Conservation (phyloP, 306 rosid genomes). For the Gastrolobium villosum region DNA sequence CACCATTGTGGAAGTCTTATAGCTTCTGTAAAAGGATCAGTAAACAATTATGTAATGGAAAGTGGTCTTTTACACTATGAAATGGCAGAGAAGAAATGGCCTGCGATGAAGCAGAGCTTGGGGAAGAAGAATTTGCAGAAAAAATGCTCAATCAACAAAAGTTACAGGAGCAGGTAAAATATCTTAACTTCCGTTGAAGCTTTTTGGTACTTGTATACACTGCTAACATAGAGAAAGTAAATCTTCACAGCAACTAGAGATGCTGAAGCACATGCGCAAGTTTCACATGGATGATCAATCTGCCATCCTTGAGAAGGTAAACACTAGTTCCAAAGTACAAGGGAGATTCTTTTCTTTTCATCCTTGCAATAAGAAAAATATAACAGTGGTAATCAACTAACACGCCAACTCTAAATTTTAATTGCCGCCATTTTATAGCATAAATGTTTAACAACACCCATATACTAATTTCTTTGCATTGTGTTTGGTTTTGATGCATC, state of each 20-base stretch:
- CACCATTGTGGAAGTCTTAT: no score
- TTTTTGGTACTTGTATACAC: constrained; percentile 18
- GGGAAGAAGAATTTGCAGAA: constrained; percentile 73
- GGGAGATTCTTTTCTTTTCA: neutral
- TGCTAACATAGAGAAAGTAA: constrained; percentile 32
- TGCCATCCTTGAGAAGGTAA: constrained; percentile 85
- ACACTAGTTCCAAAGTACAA: neutral
- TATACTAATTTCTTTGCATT: neutral
- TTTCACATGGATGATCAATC: constrained; percentile 80
- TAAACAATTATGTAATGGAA: constrained; percentile 10
- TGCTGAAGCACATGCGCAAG: constrained; percentile 81
- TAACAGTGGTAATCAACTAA: neutral
- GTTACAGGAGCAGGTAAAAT: constrained; percentile 71
- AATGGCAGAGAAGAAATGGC: constrained; percentile 84
- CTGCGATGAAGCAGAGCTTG: constrained; percentile 93
- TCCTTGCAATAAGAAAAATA: constrained; percentile 13
- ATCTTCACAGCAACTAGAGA: constrained; percentile 81
- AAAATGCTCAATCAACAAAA: constrained; percentile 62
- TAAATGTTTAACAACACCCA: neutral
- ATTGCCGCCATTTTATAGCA: neutral
- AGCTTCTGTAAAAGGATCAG: neutral
- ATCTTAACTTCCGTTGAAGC: neutral
- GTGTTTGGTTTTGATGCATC: constrained; percentile 2
- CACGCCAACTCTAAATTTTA: neutral
- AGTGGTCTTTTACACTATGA: constrained; percentile 35